phyloP scores from a whole-genome alignment of 495 filamentous ascomycete genomes.

The Lasiosphaeris hirsuta region DNA sequence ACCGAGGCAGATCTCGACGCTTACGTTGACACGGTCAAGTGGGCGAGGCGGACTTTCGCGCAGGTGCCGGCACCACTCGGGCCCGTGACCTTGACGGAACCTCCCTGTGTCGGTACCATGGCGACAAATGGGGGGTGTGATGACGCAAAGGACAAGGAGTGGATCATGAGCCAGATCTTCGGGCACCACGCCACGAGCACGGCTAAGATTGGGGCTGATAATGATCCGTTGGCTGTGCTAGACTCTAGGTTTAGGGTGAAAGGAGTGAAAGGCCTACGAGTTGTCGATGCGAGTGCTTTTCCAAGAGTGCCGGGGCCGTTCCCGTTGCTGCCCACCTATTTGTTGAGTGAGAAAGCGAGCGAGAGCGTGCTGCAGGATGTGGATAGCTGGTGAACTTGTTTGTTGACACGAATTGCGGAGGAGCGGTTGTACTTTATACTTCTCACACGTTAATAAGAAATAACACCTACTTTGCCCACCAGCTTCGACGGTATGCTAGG shows the following conservation, averaged over 20 bases:
- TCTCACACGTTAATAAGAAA: too few relatives aligned
- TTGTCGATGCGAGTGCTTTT: slow-evolving; percentile 58
- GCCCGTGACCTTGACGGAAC: slow-evolving; percentile 42
- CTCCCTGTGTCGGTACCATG: slow-evolving; percentile 31
- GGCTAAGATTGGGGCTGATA: slow-evolving; percentile 49
- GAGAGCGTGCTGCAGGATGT: too few relatives aligned
- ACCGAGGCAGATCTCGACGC: slow-evolving; percentile 34
- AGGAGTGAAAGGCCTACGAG: slow-evolving; percentile 50
- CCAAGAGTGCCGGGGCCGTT: slow-evolving; percentile 54
- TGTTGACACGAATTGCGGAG: too few relatives aligned
- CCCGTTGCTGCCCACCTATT: slow-evolving; percentile 58
- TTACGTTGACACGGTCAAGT: slow-evolving; percentile 54
- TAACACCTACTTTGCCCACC: too few relatives aligned
- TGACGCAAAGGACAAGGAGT: slow-evolving; percentile 25
- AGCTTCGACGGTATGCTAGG: too few relatives aligned
- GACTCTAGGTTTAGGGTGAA: slow-evolving; percentile 51
- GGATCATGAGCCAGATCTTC: slow-evolving; percentile 38
- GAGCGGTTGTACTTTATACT: too few relatives aligned
- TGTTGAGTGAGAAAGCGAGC: slow-evolving; percentile 54
- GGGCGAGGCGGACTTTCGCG: slow-evolving; percentile 40
- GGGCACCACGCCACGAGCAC: slow-evolving; percentile 53
- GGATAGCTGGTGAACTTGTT: too few relatives aligned
- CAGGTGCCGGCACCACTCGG: slow-evolving; percentile 29
- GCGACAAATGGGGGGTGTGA: too few relatives aligned
- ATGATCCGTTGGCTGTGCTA: slow-evolving; percentile 48